A percentile compares a stretch with the other conserved stretches of the same genome.
Conservation (phyloP, 192 early-diverging fungal genomes). For the Podila epigama region DNA sequence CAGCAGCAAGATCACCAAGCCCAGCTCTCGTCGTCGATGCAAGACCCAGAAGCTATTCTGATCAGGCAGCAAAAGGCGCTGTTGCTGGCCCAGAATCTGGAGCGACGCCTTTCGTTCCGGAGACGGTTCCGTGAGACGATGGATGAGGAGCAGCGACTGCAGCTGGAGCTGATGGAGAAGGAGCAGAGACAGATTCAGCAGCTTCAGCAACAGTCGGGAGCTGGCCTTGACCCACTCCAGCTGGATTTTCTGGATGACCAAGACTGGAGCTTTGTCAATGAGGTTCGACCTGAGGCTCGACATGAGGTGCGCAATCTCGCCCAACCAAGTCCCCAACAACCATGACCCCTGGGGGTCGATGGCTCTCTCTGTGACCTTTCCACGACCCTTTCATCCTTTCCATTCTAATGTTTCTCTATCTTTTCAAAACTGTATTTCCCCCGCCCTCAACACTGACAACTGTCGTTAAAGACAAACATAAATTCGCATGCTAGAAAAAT, state of each 20-base stretch:
- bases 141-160: constrained; percentile 14
- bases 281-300: constrained; percentile 21
- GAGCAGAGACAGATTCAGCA: constrained; percentile 39
- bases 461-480: no score
- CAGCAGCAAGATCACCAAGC: background rate
- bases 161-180: constrained; percentile 31
- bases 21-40: background rate
- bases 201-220: constrained; percentile 13
- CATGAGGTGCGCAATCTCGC: background rate
- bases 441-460: no score
- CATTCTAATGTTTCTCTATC: no score
- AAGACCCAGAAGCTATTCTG: background rate
- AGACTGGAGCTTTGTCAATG: constrained; percentile 50
- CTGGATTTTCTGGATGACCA: constrained; percentile 43
- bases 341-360: background rate
- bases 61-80: background rate
- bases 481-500: no score
- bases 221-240: constrained; percentile 22
- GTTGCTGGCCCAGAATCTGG: background rate
- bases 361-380: background rate
- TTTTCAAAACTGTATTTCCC: no score
- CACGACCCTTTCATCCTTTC: background rate
- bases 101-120: background rate
- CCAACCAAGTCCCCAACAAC: background rate
- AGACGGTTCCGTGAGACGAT: background rate